Base-by-base conservation (phyloP, 768 basidiomycete species). In the Paxillus rubicundulus region DNA sequence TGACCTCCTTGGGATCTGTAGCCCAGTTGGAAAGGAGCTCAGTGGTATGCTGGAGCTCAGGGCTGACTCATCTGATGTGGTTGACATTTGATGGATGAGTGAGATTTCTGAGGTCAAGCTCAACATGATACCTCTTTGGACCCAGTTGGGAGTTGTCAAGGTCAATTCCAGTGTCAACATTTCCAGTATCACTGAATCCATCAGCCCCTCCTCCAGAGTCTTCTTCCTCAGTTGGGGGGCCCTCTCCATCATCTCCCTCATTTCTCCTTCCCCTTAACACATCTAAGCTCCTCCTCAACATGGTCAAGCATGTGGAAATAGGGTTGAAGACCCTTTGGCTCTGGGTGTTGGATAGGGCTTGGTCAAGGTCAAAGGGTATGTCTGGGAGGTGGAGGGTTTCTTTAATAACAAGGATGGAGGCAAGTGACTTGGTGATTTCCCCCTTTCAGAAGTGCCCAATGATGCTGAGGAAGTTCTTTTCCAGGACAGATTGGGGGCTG, bases 371-470 rank as follows among this genome's bases (percentile, higher is more conserved):
- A 5, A 8, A 39, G 16, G 38, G 16, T 10, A 39, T 13, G 9
- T 20, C 38, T 2, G 38, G 38, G 7, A 39, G 14, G 4, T 20
- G n/a, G 38, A 39, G 16, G n/a, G 38, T 39, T 13, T 39, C n/a
- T 39, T 10, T 9, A 39, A 39, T 13, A 39, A 39, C 7, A 13
- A 39, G 18, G n/a, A 39, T 8, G 38, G 7, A 7, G 38, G 38
- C 12, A 5, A 2, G 38, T 10, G 38, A 39, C 38, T 39, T 39
- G 3, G 9, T 8, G 17, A 55, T 49, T 1, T 41, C 28, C 0
- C 62, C 28, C 45, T 67, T 39, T 8, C 14, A 5, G 38, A 39
- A 39, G 16, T 13, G 16, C 14, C n/a, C 38, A 13, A 39, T 13
- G 38, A 39, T 20, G 9, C 7, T n/a, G 16, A 16, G 8, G 18